Conservation (phyloP, 2,329 filamentous ascomycete species). For the Aquanectria penicillioides region DNA sequence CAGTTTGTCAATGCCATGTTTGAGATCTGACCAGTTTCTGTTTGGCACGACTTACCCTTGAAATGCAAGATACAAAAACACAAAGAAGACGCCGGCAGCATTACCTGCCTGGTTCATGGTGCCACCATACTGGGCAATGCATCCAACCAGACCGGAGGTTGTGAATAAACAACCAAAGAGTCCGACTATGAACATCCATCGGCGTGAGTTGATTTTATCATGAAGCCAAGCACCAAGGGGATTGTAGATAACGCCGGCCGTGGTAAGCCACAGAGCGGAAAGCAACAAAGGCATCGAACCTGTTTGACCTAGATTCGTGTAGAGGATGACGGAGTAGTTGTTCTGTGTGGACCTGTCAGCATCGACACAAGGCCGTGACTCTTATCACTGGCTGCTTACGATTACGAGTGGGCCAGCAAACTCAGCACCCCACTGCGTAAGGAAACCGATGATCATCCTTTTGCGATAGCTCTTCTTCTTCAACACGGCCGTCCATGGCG, state of each 20-base stretch:
- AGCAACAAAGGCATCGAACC: conserved; percentile 53
- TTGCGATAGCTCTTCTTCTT: conserved; percentile 60
- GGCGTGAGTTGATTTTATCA: conserved; percentile 58
- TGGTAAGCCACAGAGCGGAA: conserved; percentile 53
- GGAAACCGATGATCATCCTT: conserved; percentile 61
- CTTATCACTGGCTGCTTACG: conserved; percentile 44
- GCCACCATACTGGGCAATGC: conserved; percentile 49
- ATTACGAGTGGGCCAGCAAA: conserved; percentile 63
- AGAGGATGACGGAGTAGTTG: conserved; percentile 51
- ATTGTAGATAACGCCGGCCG: conserved; percentile 60
- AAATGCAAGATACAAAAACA: conserved; percentile 59
- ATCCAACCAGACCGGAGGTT: conserved; percentile 47
- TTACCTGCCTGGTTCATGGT: conserved; percentile 51
- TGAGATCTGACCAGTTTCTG: not conserved
- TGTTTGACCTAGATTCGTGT: conserved; percentile 51
- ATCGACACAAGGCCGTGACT: not conserved
- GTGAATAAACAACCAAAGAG: conserved; percentile 54
- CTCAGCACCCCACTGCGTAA: conserved; percentile 63
- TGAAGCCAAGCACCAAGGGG: conserved; percentile 59
- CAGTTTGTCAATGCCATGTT: conserved; percentile 1
- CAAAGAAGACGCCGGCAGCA: conserved; percentile 53
- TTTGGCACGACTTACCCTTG: conserved; percentile 53
- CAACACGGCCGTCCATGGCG: conserved; percentile 55
- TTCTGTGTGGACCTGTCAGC: conserved; percentile 46
- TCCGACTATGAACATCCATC: conserved; percentile 53